phyloP scores from a whole-genome alignment of 139 green algal genomes.

The Chlorella sp. region DNA sequence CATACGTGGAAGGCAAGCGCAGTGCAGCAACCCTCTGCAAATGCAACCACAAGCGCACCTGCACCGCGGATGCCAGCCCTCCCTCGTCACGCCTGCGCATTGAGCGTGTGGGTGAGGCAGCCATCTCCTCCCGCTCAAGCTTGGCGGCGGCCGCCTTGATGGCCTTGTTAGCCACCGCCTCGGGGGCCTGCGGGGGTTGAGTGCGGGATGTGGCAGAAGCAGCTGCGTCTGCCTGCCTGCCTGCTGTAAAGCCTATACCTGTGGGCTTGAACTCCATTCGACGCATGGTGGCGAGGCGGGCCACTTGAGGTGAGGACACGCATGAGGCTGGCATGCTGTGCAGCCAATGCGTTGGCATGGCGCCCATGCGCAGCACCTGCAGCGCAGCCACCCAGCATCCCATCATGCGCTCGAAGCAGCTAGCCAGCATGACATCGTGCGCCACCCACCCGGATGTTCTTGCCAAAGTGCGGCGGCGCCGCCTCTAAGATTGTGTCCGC shows the following conservation, averaged over 20 bases:
- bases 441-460: not conserved
- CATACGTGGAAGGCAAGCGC: not conserved
- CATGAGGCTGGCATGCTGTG: not conserved
- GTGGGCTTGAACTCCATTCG: too few species aligned
- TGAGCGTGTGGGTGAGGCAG: not conserved
- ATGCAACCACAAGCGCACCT: not conserved
- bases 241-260: too few species aligned
- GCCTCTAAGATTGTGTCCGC: not conserved
- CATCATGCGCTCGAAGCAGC: not conserved
- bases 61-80: not conserved
- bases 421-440: not conserved
- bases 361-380: too few species aligned
- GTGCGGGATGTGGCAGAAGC: too few species aligned
- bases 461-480: not conserved
- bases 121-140: not conserved
- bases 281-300: too few species aligned
- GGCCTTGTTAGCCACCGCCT: constrained; percentile 7
- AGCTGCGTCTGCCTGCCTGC: too few species aligned
- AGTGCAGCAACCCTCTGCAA: not conserved
- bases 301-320: too few species aligned
- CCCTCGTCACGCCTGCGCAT: constrained; percentile 2
- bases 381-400: too few species aligned
- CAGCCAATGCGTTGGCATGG: not conserved
- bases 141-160: constrained; percentile 4
- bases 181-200: not conserved